Conservation (phyloP, 305 asterid genomes). For the Caryopteris hybrid region DNA sequence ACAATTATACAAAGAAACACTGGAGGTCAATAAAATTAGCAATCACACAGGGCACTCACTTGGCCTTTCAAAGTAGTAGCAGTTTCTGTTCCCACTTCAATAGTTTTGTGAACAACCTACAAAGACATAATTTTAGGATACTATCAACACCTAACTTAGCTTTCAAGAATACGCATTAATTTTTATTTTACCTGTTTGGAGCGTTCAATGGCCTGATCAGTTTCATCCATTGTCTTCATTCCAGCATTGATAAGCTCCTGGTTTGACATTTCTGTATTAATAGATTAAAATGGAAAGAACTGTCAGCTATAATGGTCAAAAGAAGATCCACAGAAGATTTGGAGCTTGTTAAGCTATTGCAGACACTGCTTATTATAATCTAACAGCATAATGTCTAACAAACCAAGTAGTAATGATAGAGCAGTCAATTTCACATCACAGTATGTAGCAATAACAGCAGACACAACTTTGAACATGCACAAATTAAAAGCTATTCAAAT, state of each 20-base stretch:
- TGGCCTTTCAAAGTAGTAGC: conserved; percentile 94
- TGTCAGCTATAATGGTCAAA: conserved; percentile 25
- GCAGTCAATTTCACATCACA: neutral
- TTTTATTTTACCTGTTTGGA: conserved; percentile 77
- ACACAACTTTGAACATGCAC: neutral
- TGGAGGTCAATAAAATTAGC: conserved; percentile 4
- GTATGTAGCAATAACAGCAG: neutral
- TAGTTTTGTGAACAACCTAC: conserved; percentile 96
- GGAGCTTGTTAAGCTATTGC: neutral
- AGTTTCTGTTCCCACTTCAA: conserved; percentile 96
- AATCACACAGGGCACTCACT: conserved; percentile 43
- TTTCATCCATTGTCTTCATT: conserved; percentile 77
- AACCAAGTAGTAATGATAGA: neutral
- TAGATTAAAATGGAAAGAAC: conserved; percentile 20
- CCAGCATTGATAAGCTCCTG: conserved; percentile 91
- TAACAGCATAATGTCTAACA: conserved; percentile 8
- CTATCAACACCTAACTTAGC: neutral
- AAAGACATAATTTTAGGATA: conserved; percentile 17
- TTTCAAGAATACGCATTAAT: conserved; percentile 16
- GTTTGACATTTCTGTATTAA: conserved; percentile 79
- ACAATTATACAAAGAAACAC: conserved; percentile 12
- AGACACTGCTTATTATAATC: conserved; percentile 3
- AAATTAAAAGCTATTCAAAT: neutral
- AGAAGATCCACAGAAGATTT: neutral
- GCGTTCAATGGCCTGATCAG: conserved; percentile 99